Base-by-base conservation (phyloP, 306 rosid genomes). In the Medicago truncatula region DNA sequence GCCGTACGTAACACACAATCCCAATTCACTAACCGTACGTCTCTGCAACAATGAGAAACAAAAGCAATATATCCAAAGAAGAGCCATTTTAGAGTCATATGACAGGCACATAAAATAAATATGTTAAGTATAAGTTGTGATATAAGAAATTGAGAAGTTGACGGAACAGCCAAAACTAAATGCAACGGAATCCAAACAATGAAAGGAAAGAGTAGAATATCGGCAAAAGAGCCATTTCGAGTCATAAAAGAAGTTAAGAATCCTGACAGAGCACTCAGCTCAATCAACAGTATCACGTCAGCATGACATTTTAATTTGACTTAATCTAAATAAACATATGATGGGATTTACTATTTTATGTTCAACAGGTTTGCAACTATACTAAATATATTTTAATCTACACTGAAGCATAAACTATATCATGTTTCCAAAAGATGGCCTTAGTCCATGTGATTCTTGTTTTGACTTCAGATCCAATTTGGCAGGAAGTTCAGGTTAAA, bases 1-100 rank as follows among this genome's bases (percentile, higher is more conserved):
- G 98, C 99, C 7, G 99, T 95, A 56, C 93, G 89, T 79, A 95
- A 82, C 43, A 89, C 87, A 83, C 96, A 90, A 83, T 92, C 98
- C 98, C 98, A 95, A 77, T 95, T 95, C 52, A 95, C 98, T 54
- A 92, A 85, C 43, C 99, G 99, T 59, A 86, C 68, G 84, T 90
- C 99, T 88, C 98, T 95, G 86, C 15, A 64, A 81, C 76, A 75
- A 56, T 52, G 74, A 78, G 74, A 17, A 46, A 12, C 31, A 14
- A 31, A 14, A 21, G 53, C 58, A 18, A 20, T 20, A 57, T 71
- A 71, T 47, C 75, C 4, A 40, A 15, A 31, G 65, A 74, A 41
- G 4, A 61, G 17, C 17, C 71, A 20, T 47, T 17, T 38, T 43
- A 43, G 74, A 25, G 18, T 17, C 57, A 38, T 34, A 47, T 28